Percentiles rank a stretch among this genome's conserved stretches.
Evolutionary conservation across 208 protist species (phyloP).

Genomic region (Angomonas ambiguus): DNA sequence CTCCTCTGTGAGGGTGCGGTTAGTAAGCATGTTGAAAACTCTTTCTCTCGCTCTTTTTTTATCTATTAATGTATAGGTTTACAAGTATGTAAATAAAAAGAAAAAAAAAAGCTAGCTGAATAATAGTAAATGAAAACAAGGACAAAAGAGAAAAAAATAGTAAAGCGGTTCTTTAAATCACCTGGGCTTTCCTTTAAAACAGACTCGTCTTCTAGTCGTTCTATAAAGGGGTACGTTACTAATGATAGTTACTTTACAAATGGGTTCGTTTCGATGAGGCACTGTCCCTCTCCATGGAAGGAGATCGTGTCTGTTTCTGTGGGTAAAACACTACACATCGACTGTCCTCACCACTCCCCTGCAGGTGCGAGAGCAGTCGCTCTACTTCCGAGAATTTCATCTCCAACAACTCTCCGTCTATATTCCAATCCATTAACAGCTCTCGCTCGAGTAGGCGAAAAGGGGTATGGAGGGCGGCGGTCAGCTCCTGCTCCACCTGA

Average conservation of each 20-base stretch:
- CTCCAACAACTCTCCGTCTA: conserved; percentile 57
- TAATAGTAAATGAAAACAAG: conserved; percentile 2
- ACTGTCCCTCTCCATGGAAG: neutral
- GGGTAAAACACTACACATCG: neutral
- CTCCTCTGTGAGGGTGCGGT: conserved; percentile 81
- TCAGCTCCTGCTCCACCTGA: conserved; percentile 54
- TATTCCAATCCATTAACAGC: conserved; percentile 70
- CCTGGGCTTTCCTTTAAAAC: neutral
- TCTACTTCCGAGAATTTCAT: conserved; percentile 59
- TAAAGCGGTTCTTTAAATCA: neutral
- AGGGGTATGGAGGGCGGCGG: conserved; percentile 46
- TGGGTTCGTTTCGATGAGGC: neutral
- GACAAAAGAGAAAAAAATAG: neutral
- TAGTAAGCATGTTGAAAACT: conserved; percentile 49
- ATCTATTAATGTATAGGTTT: neutral
- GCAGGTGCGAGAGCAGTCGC: conserved; percentile 40
- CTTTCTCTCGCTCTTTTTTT: neutral
- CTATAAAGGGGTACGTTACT: neutral
- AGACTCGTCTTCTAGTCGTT: neutral
- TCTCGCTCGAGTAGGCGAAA: conserved; percentile 61
- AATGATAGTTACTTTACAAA: neutral
- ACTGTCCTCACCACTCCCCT: neutral
- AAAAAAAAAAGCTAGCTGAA: neutral
- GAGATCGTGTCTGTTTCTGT: neutral
- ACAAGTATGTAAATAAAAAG: neutral